Conservation (phyloP, 441 rosid genomes). For the Populus hybrid region DNA sequence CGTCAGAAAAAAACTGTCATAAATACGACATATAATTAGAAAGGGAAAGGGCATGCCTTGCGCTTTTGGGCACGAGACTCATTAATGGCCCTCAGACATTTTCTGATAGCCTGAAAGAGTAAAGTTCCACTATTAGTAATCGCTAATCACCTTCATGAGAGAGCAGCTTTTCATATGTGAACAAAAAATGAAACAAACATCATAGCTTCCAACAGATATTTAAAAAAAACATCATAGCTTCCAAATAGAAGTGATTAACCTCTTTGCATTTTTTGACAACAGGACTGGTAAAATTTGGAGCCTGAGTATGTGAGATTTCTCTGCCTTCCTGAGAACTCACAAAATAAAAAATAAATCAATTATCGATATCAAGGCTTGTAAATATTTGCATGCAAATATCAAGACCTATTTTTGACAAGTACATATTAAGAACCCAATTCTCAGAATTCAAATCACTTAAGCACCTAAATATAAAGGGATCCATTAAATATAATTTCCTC, state of each 20-base stretch:
- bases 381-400: background rate
- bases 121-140: slow-evolving; percentile 7
- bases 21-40: background rate
- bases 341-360: slow-evolving; percentile 18
- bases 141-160: background rate
- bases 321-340: slow-evolving; percentile 65
- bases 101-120: slow-evolving; percentile 69
- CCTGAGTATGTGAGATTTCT: slow-evolving; percentile 70
- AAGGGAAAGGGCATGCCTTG: slow-evolving; percentile 47
- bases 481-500: background rate
- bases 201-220: background rate
- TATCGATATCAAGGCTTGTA: slow-evolving; percentile 12
- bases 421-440: background rate
- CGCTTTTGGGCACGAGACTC: slow-evolving; percentile 98
- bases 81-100: slow-evolving; percentile 87
- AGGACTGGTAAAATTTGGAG: slow-evolving; percentile 60
- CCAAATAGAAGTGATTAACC: slow-evolving; percentile 43
- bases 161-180: background rate
- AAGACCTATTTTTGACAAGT: background rate
- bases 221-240: background rate
- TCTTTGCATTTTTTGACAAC: slow-evolving; percentile 80
- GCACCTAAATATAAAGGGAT: background rate
- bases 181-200: background rate
- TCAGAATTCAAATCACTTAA: background rate
- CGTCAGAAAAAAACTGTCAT: background rate